Evolutionary conservation across 257 asterid genomes (phyloP), one percentile per base, ranked within the genome.

Genomic region (Ballota nigra): DNA sequence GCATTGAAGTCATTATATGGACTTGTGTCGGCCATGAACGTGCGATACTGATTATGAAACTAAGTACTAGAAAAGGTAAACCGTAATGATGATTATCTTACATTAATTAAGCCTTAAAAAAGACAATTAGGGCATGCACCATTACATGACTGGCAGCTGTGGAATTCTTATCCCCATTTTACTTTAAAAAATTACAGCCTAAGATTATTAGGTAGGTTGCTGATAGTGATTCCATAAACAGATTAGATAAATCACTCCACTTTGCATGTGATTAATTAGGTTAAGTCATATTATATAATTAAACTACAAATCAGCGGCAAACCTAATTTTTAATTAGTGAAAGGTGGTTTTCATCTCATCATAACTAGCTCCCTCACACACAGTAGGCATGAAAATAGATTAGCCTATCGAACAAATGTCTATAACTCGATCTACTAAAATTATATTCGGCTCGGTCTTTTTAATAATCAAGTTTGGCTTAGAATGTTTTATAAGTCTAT

Each of bases 171-270:
- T 73, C 78, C 24, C 28, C 1, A 19, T 18, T 28, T n/a, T 40
- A 18, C 40, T 65, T 36, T 60, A 60, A 52, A 61, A 57, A 40
- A 60, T 33, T 13, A 33, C 15, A 64, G 45, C 43, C 26, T 58
- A 67, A 49, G 75, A 60, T 58, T 68, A 72, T 47, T 47, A 1
- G 22, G 31, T 66, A 26, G 55, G 20, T 75, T 72, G 70, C 61
- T 65, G 73, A 47, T 71, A 43, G 73, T 29, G 68, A 70, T 64
- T 40, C 77, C 81, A 77, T 23, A 22, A n/a, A 6, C 47, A 41
- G 5, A 26, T 63, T 26, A 26, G 56, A 43, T 19, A 24, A 63
- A 56, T 70, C 60, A 19, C 63, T 15, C 64, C 69, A 63, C 69
- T 71, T 63, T 34, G 68, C 63, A 67, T 66, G 69, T 43, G 72